phyloP scores from a whole-genome alignment of 2,329 filamentous ascomycete species.

The Colletotrichum sojae region DNA sequence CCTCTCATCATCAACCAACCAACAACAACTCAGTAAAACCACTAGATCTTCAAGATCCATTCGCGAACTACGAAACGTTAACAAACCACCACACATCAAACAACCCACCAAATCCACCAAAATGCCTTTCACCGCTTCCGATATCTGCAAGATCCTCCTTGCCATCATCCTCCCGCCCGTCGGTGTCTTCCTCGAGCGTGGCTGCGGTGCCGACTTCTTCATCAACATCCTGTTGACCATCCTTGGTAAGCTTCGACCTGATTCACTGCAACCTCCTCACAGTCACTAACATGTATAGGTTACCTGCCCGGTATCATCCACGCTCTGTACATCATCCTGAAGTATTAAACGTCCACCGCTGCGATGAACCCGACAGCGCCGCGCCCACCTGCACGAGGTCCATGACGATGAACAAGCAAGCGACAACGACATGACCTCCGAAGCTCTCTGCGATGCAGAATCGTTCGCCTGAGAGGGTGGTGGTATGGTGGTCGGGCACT shows the following conservation, averaged over 20 bases:
- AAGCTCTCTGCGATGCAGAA: neutral
- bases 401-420: conserved; percentile 12
- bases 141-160: conserved; percentile 81
- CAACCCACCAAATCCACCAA: conserved; percentile 46
- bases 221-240: conserved; percentile 94
- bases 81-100: conserved; percentile 13
- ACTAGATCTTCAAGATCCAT: conserved; percentile 18
- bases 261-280: neutral
- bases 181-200: conserved; percentile 94
- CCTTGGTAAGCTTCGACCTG: conserved; percentile 62
- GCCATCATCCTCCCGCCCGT: conserved; percentile 91
- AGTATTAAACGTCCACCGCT: conserved; percentile 72
- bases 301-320: conserved; percentile 89
- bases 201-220: conserved; percentile 87
- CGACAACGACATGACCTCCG: conserved; percentile 15
- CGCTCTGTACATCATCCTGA: conserved; percentile 93
- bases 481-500: conserved; percentile 16
- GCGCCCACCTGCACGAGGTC: neutral
- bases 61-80: conserved; percentile 21
- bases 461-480: neutral
- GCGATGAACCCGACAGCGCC: neutral
- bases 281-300: conserved; percentile 52
- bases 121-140: conserved; percentile 71
- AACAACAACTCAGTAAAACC: conserved; percentile 11
- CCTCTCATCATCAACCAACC: conserved; percentile 28